Percentiles rank a stretch among this genome's conserved stretches.
phyloP scores from a whole-genome alignment of 352 stramenopile genomes.

The Globisporangium alternatum region DNA sequence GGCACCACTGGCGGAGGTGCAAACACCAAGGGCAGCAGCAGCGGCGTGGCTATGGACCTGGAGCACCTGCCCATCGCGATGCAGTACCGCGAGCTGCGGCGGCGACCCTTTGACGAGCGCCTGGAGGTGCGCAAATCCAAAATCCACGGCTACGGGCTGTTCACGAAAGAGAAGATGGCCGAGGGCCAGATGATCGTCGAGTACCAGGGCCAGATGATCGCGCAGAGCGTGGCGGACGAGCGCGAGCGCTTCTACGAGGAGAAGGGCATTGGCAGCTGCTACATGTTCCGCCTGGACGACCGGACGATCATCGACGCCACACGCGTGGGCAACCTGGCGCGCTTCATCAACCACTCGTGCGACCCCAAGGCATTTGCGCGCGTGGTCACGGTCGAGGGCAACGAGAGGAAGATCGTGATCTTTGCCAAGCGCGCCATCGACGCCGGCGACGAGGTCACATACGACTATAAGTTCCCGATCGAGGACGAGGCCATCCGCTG shows the following conservation, averaged over 20 bases:
- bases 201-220: slow-evolving; percentile 94
- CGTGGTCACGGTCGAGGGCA: slow-evolving; percentile 76
- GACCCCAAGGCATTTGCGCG: slow-evolving; percentile 94
- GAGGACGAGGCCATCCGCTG: slow-evolving; percentile 94
- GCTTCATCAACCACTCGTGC: slow-evolving; percentile 97
- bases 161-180: slow-evolving; percentile 88
- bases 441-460: slow-evolving; percentile 93
- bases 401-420: slow-evolving; percentile 96
- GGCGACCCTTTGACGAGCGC: slow-evolving; percentile 86
- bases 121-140: slow-evolving; percentile 91
- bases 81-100: slow-evolving; percentile 92
- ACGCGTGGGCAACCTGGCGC: slow-evolving; percentile 89
- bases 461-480: slow-evolving; percentile 97
- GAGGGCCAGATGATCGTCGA: slow-evolving; percentile 97
- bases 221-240: slow-evolving; percentile 89
- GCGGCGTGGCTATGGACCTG: slow-evolving; percentile 63
- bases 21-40: slow-evolving; percentile 24
- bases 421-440: slow-evolving; percentile 92
- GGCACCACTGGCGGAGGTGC: neutral
- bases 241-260: slow-evolving; percentile 94
- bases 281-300: slow-evolving; percentile 97
- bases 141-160: slow-evolving; percentile 97
- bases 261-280: slow-evolving; percentile 93
- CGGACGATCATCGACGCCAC: slow-evolving; percentile 95
- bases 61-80: slow-evolving; percentile 84